Conservation (phyloP, 345 rosid species). For the Pugionium dolabratum region DNA sequence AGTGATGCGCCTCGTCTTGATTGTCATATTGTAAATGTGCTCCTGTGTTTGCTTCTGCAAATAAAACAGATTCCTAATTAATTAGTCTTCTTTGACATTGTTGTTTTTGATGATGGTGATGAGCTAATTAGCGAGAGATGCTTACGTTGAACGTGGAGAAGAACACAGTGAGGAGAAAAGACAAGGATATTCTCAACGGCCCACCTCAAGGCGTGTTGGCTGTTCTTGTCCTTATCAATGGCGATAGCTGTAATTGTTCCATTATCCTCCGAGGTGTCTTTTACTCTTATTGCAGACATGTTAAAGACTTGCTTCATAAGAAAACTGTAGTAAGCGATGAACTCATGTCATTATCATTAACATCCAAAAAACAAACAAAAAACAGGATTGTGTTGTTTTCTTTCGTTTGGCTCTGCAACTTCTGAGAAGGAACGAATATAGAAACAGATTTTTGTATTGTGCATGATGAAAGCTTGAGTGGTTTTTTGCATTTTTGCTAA, state of each 20-base stretch:
- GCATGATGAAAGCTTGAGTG: constrained; percentile 9
- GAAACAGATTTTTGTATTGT: constrained; percentile 23
- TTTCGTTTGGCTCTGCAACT: constrained; percentile 17
- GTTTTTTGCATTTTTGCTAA: constrained; percentile 30
- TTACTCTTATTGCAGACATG: constrained; percentile 31
- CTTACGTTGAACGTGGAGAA: constrained; percentile 58
- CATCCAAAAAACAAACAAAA: constrained; percentile 6
- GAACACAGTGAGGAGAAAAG: constrained; percentile 57
- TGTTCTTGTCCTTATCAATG: constrained; percentile 73
- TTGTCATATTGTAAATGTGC: constrained; percentile 34
- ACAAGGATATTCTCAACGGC: constrained; percentile 60
- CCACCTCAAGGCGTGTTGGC: constrained; percentile 83
- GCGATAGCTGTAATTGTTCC: constrained; percentile 53
- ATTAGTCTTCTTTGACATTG: constrained; percentile 17
- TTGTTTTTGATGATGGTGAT: background rate
- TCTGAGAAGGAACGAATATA: constrained; percentile 12
- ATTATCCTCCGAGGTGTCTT: constrained; percentile 1
- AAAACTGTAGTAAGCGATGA: constrained; percentile 5
- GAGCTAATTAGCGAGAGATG: constrained; percentile 12
- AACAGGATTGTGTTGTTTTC: constrained; percentile 14
- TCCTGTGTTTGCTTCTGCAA: constrained; percentile 39
- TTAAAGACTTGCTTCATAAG: constrained; percentile 32
- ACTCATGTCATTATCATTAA: constrained; percentile 2
- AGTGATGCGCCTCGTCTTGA: constrained; percentile 44
- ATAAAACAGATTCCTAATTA: background rate